These are phyloP conservation scores for Dissoconium aciculare DNA, from an alignment of 2,329 filamentous ascomycete species.

Conservation along the genomic window DNA sequence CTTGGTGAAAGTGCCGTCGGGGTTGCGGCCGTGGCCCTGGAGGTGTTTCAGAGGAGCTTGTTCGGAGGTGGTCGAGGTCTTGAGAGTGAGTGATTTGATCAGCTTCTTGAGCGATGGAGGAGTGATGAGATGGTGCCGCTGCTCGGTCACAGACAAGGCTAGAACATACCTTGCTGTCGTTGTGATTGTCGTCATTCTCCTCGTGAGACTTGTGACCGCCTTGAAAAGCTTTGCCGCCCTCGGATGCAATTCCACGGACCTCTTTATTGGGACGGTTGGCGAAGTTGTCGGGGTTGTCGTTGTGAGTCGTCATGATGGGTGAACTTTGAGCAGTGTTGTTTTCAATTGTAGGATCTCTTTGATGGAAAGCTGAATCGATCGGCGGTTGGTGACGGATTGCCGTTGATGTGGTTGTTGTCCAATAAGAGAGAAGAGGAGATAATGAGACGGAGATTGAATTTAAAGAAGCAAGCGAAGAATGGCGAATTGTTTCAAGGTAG, in stretches of 20 bases:
- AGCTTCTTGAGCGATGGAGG: too few species aligned
- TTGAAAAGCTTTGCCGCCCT: conserved; percentile 30
- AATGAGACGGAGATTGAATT: too few species aligned
- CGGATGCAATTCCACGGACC: conserved; percentile 34
- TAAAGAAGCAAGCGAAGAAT: too few species aligned
- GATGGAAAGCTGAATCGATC: too few species aligned
- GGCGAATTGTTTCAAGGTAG: too few species aligned
- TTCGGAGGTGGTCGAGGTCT: too few species aligned
- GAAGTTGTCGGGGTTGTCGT: conserved; percentile 37
- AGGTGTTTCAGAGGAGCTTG: background rate
- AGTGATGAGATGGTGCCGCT: background rate
- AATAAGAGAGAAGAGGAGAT: background rate
- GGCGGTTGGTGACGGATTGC: background rate
- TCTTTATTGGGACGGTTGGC: conserved; percentile 38
- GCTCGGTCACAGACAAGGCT: too few species aligned
- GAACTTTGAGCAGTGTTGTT: background rate
- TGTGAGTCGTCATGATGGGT: conserved; percentile 12
- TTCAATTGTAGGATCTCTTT: conserved; percentile 1
- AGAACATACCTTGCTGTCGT: conserved; percentile 4
- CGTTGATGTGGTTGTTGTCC: conserved; percentile 1
- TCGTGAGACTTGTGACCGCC: conserved; percentile 4
- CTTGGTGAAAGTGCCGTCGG: conserved; percentile 17
- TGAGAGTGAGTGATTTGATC: too few species aligned
- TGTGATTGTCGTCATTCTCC: too few species aligned
- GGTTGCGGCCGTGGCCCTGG: conserved; percentile 16